phyloP scores from a whole-genome alignment of 2,329 filamentous ascomycete genomes.

The Phialocephala subalpina region DNA sequence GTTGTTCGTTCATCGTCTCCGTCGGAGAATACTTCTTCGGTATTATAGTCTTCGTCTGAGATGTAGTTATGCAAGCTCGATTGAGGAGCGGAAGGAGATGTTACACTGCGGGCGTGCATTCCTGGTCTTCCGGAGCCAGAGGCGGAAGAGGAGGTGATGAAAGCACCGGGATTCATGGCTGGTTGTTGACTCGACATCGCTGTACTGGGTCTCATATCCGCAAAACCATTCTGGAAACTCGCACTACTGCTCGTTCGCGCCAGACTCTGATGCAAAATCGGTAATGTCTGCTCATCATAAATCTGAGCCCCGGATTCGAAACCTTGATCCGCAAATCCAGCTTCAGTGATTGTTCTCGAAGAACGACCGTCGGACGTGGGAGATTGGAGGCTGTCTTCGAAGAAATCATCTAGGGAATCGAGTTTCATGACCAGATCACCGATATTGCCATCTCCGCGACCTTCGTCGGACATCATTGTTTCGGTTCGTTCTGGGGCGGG shows the following conservation, averaged over 20 bases:
- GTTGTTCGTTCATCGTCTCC: conserved; percentile 63
- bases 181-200: conserved; percentile 62
- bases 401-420: conserved; percentile 83
- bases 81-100: conserved; percentile 72
- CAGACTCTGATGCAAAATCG: conserved; percentile 85
- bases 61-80: conserved; percentile 50
- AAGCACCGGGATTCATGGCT: conserved; percentile 68
- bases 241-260: conserved; percentile 72
- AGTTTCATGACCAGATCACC: conserved; percentile 84
- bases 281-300: conserved; percentile 92
- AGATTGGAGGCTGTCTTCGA: conserved; percentile 69
- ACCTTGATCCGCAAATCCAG: conserved; percentile 68
- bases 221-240: conserved; percentile 88
- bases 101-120: conserved; percentile 83
- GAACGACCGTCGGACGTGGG: conserved; percentile 67
- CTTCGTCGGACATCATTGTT: conserved; percentile 87
- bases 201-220: conserved; percentile 69
- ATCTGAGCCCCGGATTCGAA: conserved; percentile 81
- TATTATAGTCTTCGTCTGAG: conserved; percentile 77
- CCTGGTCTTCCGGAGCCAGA: conserved; percentile 63
- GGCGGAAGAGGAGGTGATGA: conserved; percentile 53
- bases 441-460: conserved; percentile 73
- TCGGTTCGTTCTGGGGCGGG: conserved; percentile 71
- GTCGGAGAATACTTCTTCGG: conserved; percentile 81
- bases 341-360: conserved; percentile 69